phyloP scores from a whole-genome alignment of 2,329 filamentous ascomycete species.

The Colletotrichum gloeosporioides region DNA sequence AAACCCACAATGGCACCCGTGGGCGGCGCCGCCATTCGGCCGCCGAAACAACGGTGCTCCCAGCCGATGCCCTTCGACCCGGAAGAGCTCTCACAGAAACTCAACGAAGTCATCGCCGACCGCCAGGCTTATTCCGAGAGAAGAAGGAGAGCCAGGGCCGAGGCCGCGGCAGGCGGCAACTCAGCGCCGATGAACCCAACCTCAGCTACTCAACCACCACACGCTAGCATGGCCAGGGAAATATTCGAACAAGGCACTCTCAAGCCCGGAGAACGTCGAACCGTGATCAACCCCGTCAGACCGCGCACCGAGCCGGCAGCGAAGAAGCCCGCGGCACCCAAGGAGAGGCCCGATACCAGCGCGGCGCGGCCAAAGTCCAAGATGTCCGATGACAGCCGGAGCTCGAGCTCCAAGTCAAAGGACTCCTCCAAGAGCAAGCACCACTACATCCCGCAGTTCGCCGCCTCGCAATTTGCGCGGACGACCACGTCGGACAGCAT shows the following conservation, averaged over 20 bases:
- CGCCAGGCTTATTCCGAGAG: conserved; percentile 48
- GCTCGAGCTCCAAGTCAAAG: conserved; percentile 7
- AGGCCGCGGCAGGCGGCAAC: conserved; percentile 21
- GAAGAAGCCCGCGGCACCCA: background rate
- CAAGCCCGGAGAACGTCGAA: background rate
- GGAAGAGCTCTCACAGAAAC: conserved; percentile 58
- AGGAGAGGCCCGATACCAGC: background rate
- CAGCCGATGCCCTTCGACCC: conserved; percentile 51
- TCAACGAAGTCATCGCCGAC: conserved; percentile 55
- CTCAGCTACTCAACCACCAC: background rate
- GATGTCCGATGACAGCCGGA: conserved; percentile 17
- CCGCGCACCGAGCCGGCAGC: background rate
- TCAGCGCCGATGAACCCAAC: background rate
- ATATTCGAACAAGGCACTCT: conserved; percentile 3
- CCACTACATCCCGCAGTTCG: conserved; percentile 58
- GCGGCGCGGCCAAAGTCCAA: conserved; percentile 11
- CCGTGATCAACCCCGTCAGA: background rate
- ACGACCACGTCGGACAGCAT: conserved; percentile 54
- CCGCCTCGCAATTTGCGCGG: conserved; percentile 58
- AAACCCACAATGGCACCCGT: background rate
- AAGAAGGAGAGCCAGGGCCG: conserved; percentile 32
- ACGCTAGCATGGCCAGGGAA: conserved; percentile 1
- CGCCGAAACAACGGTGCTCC: conserved; percentile 9
- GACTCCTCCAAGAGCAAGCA: conserved; percentile 32
- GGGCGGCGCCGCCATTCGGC: background rate